Percentiles rank a stretch among this genome's conserved stretches.
Evolutionary conservation across 2,329 filamentous ascomycete species (phyloP).

Genomic region (Sarocladium brachiariae): DNA sequence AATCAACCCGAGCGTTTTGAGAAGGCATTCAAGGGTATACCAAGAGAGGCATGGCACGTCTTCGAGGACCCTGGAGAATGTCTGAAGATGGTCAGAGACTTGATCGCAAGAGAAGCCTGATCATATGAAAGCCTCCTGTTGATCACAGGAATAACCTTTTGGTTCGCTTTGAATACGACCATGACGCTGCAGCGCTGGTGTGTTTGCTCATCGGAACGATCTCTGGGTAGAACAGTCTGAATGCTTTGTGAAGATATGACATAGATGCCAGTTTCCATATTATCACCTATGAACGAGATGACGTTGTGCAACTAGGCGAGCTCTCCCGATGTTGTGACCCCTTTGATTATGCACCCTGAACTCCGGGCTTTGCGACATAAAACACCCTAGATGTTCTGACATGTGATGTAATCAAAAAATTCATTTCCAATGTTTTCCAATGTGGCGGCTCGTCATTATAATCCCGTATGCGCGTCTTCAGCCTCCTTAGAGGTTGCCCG

Average conservation of each 20-base stretch:
- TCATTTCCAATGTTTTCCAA: neutral
- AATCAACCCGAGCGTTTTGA: conserved; percentile 72
- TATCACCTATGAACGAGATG: neutral
- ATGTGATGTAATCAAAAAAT: no score
- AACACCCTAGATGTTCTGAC: no score
- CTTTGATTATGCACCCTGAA: no score
- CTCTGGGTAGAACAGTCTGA: no score
- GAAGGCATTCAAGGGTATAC: conserved; percentile 71
- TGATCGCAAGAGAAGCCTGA: conserved; percentile 15
- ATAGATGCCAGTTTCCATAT: neutral
- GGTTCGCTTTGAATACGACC: no score
- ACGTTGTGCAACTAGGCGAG: no score
- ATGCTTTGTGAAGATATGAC: conserved; percentile 4
- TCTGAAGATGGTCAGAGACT: conserved; percentile 22
- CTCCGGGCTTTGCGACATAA: no score
- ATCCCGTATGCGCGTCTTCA: neutral
- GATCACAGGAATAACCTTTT: no score
- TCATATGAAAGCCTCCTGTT: no score
- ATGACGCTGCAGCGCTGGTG: neutral
- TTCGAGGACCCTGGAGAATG: conserved; percentile 73
- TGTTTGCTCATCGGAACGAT: no score
- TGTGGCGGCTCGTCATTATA: no score
- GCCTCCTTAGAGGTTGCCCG: neutral
- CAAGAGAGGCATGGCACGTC: conserved; percentile 66
- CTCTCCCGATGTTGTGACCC: no score